phyloP scores from a whole-genome alignment of 306 rosid species.

The Quercus aquifolioides region DNA sequence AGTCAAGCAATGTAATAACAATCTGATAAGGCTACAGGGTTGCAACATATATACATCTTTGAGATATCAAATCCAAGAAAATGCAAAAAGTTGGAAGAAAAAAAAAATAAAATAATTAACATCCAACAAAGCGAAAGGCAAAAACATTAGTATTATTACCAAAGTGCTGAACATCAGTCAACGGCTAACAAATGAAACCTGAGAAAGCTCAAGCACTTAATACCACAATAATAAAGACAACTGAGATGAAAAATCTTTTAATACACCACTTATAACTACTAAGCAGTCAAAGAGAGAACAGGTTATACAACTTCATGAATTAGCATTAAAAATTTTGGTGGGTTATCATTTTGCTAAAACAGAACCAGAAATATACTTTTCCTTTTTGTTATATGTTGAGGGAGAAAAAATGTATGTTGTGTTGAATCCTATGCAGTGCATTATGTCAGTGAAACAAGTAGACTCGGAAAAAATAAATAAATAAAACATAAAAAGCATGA shows the following conservation, averaged over 20 bases:
- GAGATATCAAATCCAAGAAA: neutral
- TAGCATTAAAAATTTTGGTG: neutral
- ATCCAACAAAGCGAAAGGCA: neutral
- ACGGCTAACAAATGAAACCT: neutral
- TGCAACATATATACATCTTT: neutral
- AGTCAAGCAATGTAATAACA: neutral
- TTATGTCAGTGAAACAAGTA: neutral
- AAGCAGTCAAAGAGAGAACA: neutral
- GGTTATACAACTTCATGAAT: neutral
- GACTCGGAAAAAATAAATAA: neutral
- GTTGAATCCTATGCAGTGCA: neutral
- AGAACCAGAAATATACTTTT: neutral
- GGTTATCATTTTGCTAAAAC: neutral
- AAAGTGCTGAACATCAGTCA: neutral
- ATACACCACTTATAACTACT: neutral
- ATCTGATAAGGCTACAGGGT: neutral
- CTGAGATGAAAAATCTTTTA: neutral
- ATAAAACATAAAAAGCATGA: neutral
- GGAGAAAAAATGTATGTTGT: neutral
- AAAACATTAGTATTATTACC: neutral
- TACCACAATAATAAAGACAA: neutral
- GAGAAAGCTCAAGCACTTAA: slow-evolving; percentile 6
- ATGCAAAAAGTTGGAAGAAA: neutral
- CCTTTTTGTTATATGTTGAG: neutral
- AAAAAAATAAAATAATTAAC: neutral